These are phyloP conservation scores for Monosporascus sp. DNA, from an alignment of 2,329 filamentous ascomycete species.

Conservation along the genomic window DNA sequence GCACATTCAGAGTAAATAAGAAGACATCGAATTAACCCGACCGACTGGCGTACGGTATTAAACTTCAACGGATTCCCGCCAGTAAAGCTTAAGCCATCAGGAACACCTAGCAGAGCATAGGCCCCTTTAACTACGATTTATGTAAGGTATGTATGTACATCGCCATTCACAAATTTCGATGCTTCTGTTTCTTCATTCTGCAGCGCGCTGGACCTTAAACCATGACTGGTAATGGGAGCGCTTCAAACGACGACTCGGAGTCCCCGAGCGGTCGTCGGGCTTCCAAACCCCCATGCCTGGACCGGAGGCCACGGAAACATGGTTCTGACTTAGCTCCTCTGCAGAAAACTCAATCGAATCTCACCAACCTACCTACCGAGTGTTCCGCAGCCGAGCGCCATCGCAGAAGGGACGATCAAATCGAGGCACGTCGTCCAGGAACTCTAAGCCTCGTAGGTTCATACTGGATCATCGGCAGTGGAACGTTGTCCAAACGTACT, in stretches of 20 bases:
- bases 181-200: neutral
- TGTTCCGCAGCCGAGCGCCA: constrained; percentile 3
- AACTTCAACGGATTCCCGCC: neutral
- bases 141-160: constrained; percentile 15
- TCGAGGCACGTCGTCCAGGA: neutral
- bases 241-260: constrained; percentile 4
- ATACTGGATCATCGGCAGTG: neutral
- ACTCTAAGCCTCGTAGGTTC: neutral
- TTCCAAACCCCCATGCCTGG: constrained; percentile 15
- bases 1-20: too few species aligned
- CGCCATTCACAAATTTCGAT: neutral
- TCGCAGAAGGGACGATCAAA: constrained; percentile 2
- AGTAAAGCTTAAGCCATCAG: neutral
- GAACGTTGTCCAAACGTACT: neutral
- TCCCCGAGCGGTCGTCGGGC: constrained; percentile 3
- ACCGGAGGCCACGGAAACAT: constrained; percentile 7
- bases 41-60: neutral
- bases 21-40: too few species aligned
- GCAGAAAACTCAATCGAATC: constrained; percentile 10
- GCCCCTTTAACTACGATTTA: too few species aligned
- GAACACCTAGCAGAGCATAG: too few species aligned
- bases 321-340: constrained; percentile 10
- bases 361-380: constrained; percentile 3
- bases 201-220: constrained; percentile 1
- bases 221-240: constrained; percentile 11